Percentiles rank a stretch among this genome's conserved stretches.
Conservation (phyloP, 1,139 yeast genomes). For the Yamadazyma buinensis region DNA sequence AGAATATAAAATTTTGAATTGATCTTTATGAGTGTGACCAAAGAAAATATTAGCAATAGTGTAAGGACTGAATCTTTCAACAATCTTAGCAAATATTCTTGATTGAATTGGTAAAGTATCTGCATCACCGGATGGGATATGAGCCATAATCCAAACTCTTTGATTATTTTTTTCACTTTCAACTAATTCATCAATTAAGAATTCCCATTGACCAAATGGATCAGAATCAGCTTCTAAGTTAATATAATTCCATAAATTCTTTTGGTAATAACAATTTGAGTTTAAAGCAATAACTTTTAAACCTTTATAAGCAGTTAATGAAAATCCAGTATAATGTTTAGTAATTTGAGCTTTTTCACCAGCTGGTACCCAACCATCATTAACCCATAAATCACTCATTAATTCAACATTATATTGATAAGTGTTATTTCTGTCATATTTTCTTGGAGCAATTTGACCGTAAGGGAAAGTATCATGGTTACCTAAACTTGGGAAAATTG, state of each 20-base stretch:
- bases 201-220: conserved; percentile 60
- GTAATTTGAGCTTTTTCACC: conserved; percentile 17
- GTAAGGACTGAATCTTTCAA: conserved; percentile 65
- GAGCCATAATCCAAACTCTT: conserved; percentile 71
- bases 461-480: conserved; percentile 75
- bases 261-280: conserved; percentile 62
- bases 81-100: conserved; percentile 50
- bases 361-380: conserved; percentile 35
- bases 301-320: conserved; percentile 53
- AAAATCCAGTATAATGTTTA: conserved; percentile 59
- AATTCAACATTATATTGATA: conserved; percentile 60
- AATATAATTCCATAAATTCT: conserved; percentile 62
- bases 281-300: conserved; percentile 62
- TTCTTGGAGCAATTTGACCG: conserved; percentile 58
- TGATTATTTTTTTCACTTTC: conserved; percentile 55
- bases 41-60: conserved; percentile 67
- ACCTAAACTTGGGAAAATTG: conserved; percentile 65
- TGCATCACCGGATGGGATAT: conserved; percentile 53
- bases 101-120: conserved; percentile 66
- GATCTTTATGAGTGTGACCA: conserved; percentile 73
- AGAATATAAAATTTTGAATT: conserved; percentile 55
- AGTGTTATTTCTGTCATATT: conserved; percentile 35
- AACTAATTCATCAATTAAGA: conserved; percentile 56
- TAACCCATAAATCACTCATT: conserved; percentile 56
- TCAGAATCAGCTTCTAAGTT: conserved; percentile 52